Evolutionary conservation across 208 protist species (phyloP).

Genomic region (Novymonas esmeraldas): DNA sequence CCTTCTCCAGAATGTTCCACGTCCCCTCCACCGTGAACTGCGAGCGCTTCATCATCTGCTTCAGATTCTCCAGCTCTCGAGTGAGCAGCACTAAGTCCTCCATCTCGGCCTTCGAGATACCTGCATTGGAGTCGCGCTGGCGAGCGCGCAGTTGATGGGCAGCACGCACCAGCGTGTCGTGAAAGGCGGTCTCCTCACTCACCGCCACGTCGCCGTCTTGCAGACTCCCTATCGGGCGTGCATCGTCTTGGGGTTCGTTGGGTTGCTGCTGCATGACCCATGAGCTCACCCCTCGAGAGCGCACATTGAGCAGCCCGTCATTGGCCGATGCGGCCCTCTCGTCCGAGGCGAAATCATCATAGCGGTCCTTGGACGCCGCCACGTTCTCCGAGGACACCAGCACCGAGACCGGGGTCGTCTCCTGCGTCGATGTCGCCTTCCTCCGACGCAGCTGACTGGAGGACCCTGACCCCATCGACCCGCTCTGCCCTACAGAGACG

Average conservation of each 20-base stretch:
- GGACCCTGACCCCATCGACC: constrained; percentile 25
- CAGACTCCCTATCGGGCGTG: neutral
- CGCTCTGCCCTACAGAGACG: too few species aligned
- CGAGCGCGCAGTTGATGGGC: constrained; percentile 47
- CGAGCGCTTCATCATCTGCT: constrained; percentile 50
- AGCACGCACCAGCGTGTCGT: constrained; percentile 38
- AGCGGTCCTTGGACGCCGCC: neutral
- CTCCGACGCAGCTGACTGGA: constrained; percentile 2
- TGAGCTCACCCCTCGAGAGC: constrained; percentile 10
- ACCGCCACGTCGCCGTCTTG: neutral
- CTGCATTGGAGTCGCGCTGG: constrained; percentile 41
- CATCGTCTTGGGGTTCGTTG: neutral
- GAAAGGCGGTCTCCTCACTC: constrained; percentile 29
- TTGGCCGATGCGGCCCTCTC: constrained; percentile 6
- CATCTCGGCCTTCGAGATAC: constrained; percentile 58
- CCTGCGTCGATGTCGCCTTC: neutral
- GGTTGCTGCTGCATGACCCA: constrained; percentile 1
- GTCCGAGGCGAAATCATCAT: neutral
- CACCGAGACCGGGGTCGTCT: neutral
- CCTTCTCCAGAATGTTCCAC: constrained; percentile 66
- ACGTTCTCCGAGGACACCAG: constrained; percentile 9
- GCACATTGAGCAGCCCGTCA: constrained; percentile 3
- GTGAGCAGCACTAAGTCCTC: constrained; percentile 62
- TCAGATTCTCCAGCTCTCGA: constrained; percentile 65
- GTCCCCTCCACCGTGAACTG: constrained; percentile 66